Evolutionary conservation across 2,329 filamentous ascomycete genomes (phyloP), one percentile per base, ranked within the genome.

Genomic region (Myrmaecium sp.): DNA sequence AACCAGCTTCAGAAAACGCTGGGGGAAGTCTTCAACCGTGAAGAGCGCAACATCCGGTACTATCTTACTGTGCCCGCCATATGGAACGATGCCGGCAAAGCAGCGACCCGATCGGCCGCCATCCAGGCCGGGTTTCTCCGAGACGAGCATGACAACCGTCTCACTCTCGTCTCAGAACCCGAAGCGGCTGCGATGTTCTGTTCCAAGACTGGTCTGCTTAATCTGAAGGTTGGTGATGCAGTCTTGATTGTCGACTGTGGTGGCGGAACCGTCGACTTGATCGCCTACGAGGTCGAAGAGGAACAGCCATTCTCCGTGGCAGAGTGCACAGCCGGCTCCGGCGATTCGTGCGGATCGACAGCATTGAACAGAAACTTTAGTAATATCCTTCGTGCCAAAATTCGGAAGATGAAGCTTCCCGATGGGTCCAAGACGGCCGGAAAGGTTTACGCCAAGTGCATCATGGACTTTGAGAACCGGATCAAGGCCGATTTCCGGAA

Each of bases 401-500:
- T 98, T 43, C 70, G 86, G 40, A 95, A 95, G 64, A 95, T 95
- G 89, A 95, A 95, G 58, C 65, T 98, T 23, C 84, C 89, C 2
- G 86, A 95, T 47, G 86, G 84, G 24, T 94, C 86, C 40, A 91
- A 86, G 58, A 95, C 83, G 3, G 86, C 89, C n/a, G 86, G 86
- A 22, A 83, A 86, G 54, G 89, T 98, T 29, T 95, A 95, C 54
- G 86, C 86, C 39, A 95, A 95, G 61, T 95, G 86, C 54, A 95
- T 98, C 56, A 95, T 95, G 86, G 89, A 98, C 57, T 98, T 98
- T 45, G 89, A 98, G 62, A 95, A 95, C 68, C 68, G 89, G 52
- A 94, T 98, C 68, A 98, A 98, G 66, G 89, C 89, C 26, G 89
- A 95, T 54, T 98, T 98, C 74, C 74, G 89, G 37, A 95, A 95